These are phyloP conservation scores for Phytophthora tentaculata DNA, from an alignment of 352 stramenopile species.

Conservation along the genomic window DNA sequence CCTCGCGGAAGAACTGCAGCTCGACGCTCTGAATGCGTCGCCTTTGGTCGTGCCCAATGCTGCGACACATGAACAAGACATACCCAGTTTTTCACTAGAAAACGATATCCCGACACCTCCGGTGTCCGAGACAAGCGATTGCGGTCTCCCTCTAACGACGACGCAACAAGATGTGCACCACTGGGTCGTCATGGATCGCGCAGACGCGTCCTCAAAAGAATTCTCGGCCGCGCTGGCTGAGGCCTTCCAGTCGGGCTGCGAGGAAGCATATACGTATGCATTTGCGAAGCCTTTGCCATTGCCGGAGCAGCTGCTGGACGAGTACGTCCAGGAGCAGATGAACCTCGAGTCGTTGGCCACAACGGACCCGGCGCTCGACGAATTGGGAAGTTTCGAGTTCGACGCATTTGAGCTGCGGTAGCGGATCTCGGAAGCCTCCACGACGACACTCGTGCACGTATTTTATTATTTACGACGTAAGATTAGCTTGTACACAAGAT, in stretches of 20 bases:
- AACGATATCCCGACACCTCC: background rate
- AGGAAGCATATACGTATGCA: constrained; percentile 3
- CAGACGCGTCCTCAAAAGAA: constrained; percentile 34
- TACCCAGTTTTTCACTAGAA: constrained; percentile 27
- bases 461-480: constrained; percentile 20
- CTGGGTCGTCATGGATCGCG: constrained; percentile 37
- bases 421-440: background rate
- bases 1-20: constrained; percentile 28
- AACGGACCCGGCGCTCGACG: background rate
- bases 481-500: constrained; percentile 21
- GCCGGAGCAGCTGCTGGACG: constrained; percentile 26
- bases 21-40: constrained; percentile 6
- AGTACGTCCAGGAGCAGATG: constrained; percentile 21
- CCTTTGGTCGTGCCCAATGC: constrained; percentile 30
- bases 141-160: constrained; percentile 16
- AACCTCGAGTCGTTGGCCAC: background rate
- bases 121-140: constrained; percentile 3
- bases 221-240: constrained; percentile 24
- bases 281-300: constrained; percentile 10
- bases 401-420: constrained; percentile 31
- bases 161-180: constrained; percentile 37
- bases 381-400: constrained; percentile 16
- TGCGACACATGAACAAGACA: background rate
- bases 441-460: constrained; percentile 10
- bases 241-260: constrained; percentile 16